A percentile compares a stretch with the other conserved stretches of the same genome.
Evolutionary conservation across 2,329 filamentous ascomycete genomes (phyloP).

Genomic region (Diaporthe longicolla): DNA sequence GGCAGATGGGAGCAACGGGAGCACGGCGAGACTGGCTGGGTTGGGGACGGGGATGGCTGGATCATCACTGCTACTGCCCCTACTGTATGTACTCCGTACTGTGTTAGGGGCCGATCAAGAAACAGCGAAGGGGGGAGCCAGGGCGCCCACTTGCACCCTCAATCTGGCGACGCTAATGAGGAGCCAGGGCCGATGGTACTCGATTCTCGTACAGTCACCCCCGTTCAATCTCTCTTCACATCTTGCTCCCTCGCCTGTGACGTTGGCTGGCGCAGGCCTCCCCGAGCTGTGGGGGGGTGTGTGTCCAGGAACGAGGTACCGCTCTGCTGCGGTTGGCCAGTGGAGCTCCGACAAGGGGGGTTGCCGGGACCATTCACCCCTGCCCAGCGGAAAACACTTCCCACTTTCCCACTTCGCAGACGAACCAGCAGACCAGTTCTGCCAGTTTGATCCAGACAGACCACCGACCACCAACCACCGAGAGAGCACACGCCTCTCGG

Average conservation of each 20-base stretch:
- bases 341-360: slow-evolving; percentile 23
- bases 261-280: slow-evolving; percentile 7
- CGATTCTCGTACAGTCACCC: slow-evolving; percentile 30
- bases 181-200: slow-evolving; percentile 31
- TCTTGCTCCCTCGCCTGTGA: slow-evolving; percentile 13
- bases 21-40: slow-evolving; percentile 36
- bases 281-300: slow-evolving; percentile 32
- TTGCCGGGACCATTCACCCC: slow-evolving; percentile 13
- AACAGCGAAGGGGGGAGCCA: slow-evolving; percentile 31
- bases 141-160: slow-evolving; percentile 30
- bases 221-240: slow-evolving; percentile 1
- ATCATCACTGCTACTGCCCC: slow-evolving; percentile 12
- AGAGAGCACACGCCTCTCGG: background rate
- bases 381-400: slow-evolving; percentile 28
- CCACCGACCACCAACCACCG: background rate
- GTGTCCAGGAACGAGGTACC: slow-evolving; percentile 34
- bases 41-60: slow-evolving; percentile 36
- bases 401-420: slow-evolving; percentile 32
- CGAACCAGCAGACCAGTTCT: background rate
- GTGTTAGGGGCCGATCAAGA: slow-evolving; percentile 15
- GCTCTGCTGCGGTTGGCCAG: background rate
- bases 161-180: slow-evolving; percentile 39
- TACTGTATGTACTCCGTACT: background rate
- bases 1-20: slow-evolving; percentile 23
- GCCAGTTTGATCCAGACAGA: slow-evolving; percentile 15